Evolutionary conservation across 306 rosid species (phyloP).

Genomic region (Trifolium fragiferum): DNA sequence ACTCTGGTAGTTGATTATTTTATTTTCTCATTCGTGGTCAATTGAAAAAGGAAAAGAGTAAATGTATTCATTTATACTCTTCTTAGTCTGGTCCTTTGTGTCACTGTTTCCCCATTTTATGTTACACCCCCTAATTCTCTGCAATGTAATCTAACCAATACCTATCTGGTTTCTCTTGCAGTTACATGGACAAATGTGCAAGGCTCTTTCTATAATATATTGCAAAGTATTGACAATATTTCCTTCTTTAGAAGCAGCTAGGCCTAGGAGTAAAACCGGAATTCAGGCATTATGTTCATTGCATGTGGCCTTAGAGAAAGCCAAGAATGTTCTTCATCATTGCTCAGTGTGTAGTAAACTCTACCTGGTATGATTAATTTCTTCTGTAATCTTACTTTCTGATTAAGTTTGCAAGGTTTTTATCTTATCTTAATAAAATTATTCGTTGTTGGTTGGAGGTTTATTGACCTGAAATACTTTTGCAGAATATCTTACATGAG

Average conservation of each 20-base stretch:
- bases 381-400: constrained; percentile 25
- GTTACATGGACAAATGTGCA: constrained; percentile 97
- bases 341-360: constrained; percentile 95
- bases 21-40: constrained; percentile 31
- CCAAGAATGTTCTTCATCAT: constrained; percentile 86
- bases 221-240: constrained; percentile 78
- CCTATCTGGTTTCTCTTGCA: constrained; percentile 49
- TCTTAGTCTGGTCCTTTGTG: constrained; percentile 21
- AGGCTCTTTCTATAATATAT: constrained; percentile 76
- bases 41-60: neutral
- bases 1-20: constrained; percentile 19
- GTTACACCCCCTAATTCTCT: constrained; percentile 10
- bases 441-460: constrained; percentile 24
- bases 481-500: constrained; percentile 33
- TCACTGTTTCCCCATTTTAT: neutral
- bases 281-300: constrained; percentile 93
- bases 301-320: constrained; percentile 91
- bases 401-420: constrained; percentile 26
- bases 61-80: neutral
- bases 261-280: constrained; percentile 96
- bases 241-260: constrained; percentile 95
- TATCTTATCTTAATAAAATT: constrained; percentile 8
- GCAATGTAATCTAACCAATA: constrained; percentile 14
- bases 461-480: constrained; percentile 19
- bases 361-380: constrained; percentile 72